A percentile compares a stretch with the other conserved stretches of the same genome.
These are phyloP conservation scores for Gillenia trifoliata DNA, from an alignment of 306 rosid species.

Conservation along the genomic window DNA sequence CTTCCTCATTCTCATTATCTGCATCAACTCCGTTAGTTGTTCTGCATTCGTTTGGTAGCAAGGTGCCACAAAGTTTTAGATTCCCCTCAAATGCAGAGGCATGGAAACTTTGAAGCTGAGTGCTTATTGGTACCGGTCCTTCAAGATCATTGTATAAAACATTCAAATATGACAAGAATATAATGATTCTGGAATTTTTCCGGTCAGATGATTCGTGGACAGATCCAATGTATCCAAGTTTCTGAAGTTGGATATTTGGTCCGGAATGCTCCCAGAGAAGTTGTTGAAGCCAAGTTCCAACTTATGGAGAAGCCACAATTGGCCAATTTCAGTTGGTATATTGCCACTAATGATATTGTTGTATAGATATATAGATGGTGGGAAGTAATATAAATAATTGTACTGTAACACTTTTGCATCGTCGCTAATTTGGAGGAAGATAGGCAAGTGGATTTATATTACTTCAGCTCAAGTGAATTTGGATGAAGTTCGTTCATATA, in stretches of 20 bases:
- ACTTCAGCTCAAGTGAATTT: too few species aligned
- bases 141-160: neutral
- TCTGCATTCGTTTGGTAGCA: neutral
- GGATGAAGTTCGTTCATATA: neutral
- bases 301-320: neutral
- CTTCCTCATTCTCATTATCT: neutral
- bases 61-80: neutral
- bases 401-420: neutral
- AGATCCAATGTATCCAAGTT: neutral
- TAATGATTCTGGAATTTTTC: neutral
- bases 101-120: neutral
- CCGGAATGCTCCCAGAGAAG: neutral
- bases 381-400: neutral
- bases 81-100: neutral
- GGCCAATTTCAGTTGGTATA: neutral
- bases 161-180: neutral
- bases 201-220: neutral
- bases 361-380: neutral
- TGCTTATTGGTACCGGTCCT: neutral
- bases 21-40: neutral
- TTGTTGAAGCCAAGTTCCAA: neutral
- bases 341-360: neutral
- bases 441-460: too few species aligned
- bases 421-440: neutral
- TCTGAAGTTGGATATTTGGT: neutral